Evolutionary conservation across 176 grass and related monocot genomes (phyloP).

Genomic region (Triticum timopheevii): DNA sequence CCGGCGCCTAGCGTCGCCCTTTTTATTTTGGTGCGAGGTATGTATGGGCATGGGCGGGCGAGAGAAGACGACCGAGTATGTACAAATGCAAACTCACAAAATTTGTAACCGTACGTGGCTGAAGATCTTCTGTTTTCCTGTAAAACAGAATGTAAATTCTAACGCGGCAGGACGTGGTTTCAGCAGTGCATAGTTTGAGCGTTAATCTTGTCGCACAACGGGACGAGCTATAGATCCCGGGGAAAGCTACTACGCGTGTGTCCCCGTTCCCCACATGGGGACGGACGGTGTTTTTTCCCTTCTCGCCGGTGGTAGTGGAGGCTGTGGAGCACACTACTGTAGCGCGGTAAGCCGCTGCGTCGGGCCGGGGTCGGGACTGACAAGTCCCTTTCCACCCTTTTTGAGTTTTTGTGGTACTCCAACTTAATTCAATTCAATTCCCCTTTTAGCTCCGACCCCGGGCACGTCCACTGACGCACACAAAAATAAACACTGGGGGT

Average conservation of each 20-base stretch:
- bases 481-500: neutral
- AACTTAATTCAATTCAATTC: neutral
- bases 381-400: slow-evolving; percentile 12
- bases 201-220: neutral
- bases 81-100: no score
- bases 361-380: neutral
- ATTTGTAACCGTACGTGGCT: no score
- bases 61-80: no score
- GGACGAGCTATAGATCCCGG: neutral
- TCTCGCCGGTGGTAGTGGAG: neutral
- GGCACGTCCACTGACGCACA: neutral
- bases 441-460: neutral
- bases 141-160: no score
- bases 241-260: neutral
- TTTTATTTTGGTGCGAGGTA: no score
- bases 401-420: slow-evolving; percentile 12
- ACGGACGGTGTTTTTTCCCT: neutral
- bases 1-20: no score
- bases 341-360: neutral
- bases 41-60: no score
- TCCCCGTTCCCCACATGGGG: neutral
- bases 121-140: no score
- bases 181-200: neutral
- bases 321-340: slow-evolving; percentile 11
- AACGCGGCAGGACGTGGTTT: no score